phyloP scores from a whole-genome alignment of 2,329 filamentous ascomycete genomes.

The Alternaria ventricosa region DNA sequence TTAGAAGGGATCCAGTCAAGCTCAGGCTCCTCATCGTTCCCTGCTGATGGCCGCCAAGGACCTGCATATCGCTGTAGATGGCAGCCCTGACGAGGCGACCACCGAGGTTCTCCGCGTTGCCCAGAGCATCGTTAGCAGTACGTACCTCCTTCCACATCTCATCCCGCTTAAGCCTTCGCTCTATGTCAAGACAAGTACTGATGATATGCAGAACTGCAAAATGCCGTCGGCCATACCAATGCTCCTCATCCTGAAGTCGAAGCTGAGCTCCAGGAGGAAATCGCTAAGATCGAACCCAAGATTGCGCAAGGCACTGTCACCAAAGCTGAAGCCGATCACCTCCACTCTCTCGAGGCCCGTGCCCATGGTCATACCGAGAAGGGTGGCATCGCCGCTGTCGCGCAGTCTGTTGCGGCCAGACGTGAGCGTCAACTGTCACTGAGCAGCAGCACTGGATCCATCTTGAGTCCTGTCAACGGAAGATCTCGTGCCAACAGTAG shows the following conservation, averaged over 20 bases:
- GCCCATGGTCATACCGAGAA: constrained; percentile 44
- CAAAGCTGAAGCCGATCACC: constrained; percentile 49
- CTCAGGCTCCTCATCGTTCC: constrained; percentile 22
- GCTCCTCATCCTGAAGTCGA: constrained; percentile 41
- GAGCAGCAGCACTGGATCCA: constrained; percentile 14
- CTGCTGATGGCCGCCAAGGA: constrained; percentile 37
- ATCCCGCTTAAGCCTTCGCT: background rate
- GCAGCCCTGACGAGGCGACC: constrained; percentile 32
- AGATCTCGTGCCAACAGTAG: constrained; percentile 20
- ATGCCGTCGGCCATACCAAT: constrained; percentile 30
- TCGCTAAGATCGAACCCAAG: constrained; percentile 42
- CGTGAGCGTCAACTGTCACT: constrained; percentile 28
- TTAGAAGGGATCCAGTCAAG: constrained; percentile 12
- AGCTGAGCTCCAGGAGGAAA: constrained; percentile 37
- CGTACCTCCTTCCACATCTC: constrained; percentile 10
- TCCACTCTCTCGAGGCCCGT: constrained; percentile 52
- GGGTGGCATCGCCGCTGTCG: constrained; percentile 46
- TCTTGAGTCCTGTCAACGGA: background rate
- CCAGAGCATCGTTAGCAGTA: constrained; percentile 40
- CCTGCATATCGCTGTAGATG: constrained; percentile 33
- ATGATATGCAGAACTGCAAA: constrained; percentile 38
- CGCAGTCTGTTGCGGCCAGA: constrained; percentile 49
- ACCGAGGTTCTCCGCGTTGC: constrained; percentile 32
- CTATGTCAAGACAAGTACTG: background rate
- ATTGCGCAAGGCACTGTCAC: constrained; percentile 44